A percentile compares a stretch with the other conserved stretches of the same genome.
Evolutionary conservation across 805 yeast genomes (phyloP).

Genomic region (Torulaspora quercuum): DNA sequence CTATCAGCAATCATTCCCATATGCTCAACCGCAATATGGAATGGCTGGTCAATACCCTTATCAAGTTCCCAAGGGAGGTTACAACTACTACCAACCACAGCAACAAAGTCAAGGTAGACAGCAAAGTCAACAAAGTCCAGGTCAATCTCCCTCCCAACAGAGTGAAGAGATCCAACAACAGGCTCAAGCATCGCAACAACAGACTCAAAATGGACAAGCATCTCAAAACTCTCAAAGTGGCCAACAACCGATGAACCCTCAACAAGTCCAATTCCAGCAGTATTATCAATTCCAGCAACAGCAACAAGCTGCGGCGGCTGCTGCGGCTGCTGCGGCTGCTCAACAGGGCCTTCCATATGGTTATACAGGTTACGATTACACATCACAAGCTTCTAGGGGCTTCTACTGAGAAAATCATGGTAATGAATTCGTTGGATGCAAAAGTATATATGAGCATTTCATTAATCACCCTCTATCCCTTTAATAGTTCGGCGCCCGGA

Average conservation of each 20-base stretch:
- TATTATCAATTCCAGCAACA: constrained; percentile 32
- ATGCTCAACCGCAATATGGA: constrained; percentile 38
- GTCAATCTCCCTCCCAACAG: constrained; percentile 19
- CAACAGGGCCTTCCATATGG: constrained; percentile 35
- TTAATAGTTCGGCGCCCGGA: constrained; percentile 8
- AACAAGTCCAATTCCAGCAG: constrained; percentile 36
- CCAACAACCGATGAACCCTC: constrained; percentile 30
- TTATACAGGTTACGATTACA: constrained; percentile 34
- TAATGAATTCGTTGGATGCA: constrained; percentile 5
- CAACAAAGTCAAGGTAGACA: constrained; percentile 26
- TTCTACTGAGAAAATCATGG: constrained; percentile 29
- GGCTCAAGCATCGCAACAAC: constrained; percentile 19
- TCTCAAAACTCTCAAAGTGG: constrained; percentile 19
- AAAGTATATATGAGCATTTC: constrained; percentile 10
- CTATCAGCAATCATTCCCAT: constrained; percentile 38
- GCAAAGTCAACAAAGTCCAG: constrained; percentile 19
- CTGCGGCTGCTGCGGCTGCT: constrained; percentile 29
- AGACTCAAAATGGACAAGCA: constrained; percentile 25
- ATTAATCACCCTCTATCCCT: constrained; percentile 2
- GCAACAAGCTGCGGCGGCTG: constrained; percentile 28
- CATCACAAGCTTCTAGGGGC: constrained; percentile 37
- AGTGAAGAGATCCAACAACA: constrained; percentile 16
- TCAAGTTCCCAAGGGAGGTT: constrained; percentile 32
- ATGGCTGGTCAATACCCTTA: constrained; percentile 35
- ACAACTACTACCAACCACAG: constrained; percentile 30